Evolutionary conservation across 225 moss, liverwort and hornwort genomes (phyloP).

Genomic region (Pseudisothecium myosuroides): DNA sequence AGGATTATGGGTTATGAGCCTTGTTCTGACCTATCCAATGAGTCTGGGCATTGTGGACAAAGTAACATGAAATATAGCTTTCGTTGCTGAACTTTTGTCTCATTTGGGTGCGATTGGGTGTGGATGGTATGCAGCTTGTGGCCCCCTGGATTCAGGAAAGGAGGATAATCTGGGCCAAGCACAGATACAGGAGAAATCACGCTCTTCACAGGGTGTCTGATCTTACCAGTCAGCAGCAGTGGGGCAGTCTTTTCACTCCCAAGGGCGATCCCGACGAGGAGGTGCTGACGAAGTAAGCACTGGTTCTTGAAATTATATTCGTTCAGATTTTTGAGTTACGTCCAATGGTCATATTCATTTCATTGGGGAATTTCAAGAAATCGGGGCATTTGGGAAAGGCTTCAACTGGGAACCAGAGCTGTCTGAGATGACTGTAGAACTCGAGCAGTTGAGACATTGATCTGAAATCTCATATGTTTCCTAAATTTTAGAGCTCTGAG

Average conservation of each 20-base stretch:
- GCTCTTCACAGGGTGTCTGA: slow-evolving; percentile 35
- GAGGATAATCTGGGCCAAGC: slow-evolving; percentile 47
- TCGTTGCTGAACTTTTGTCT: not conserved
- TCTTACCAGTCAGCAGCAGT: slow-evolving; percentile 11
- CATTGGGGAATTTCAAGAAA: not conserved
- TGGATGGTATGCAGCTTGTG: slow-evolving; percentile 30
- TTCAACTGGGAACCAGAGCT: too few relatives aligned
- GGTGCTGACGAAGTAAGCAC: slow-evolving; percentile 29
- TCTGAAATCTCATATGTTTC: not conserved
- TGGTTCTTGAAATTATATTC: not conserved
- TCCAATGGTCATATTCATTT: not conserved
- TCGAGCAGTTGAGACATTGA: not conserved
- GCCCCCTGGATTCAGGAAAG: slow-evolving; percentile 88
- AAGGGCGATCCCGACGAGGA: slow-evolving; percentile 43
- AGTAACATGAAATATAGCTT: not conserved
- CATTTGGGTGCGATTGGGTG: not conserved
- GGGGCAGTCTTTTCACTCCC: slow-evolving; percentile 35
- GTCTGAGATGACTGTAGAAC: not conserved
- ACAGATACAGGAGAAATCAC: slow-evolving; percentile 26
- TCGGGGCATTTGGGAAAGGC: not conserved
- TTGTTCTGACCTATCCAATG: not conserved
- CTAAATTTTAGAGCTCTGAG: not conserved
- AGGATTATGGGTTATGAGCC: not conserved
- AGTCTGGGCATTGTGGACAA: not conserved
- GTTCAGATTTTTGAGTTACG: not conserved